These are phyloP conservation scores for Pestalotiopsis sp. DNA, from an alignment of 2,329 filamentous ascomycete genomes.

Conservation along the genomic window DNA sequence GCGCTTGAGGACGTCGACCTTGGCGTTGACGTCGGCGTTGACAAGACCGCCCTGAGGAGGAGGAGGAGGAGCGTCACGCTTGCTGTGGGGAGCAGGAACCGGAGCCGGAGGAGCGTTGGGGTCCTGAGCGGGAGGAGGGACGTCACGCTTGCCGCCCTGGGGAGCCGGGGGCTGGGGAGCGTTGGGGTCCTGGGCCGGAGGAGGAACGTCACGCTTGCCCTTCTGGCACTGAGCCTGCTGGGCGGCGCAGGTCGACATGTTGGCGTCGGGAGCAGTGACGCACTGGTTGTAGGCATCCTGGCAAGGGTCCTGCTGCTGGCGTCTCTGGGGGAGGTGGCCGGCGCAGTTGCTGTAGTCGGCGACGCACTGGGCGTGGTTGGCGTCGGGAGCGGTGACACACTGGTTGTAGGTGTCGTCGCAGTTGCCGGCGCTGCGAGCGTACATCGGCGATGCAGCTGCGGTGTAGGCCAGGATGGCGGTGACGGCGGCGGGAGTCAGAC, in stretches of 20 bases:
- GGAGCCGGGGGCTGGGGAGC: background rate
- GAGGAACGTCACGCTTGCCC: background rate
- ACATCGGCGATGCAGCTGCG: background rate
- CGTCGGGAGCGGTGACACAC: background rate
- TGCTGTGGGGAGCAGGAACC: background rate
- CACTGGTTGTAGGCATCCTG: background rate
- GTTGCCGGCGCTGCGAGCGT: background rate
- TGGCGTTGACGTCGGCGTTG: background rate
- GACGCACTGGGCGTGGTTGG: background rate
- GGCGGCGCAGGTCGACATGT: background rate
- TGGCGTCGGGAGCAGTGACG: background rate
- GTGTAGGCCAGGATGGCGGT: background rate
- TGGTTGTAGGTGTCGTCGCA: background rate
- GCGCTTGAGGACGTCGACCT: background rate
- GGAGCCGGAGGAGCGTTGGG: background rate
- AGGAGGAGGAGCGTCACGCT: background rate
- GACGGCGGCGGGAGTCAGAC: background rate
- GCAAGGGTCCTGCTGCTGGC: background rate
- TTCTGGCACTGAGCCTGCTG: background rate
- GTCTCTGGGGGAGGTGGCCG: background rate
- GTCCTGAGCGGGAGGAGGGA: background rate
- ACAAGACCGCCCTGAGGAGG: background rate
- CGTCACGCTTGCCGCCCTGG: background rate
- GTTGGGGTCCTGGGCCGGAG: background rate
- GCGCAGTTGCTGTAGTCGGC: background rate